Conservation (phyloP, 2,329 filamentous ascomycete species). For the Thielaviopsis euricoi region DNA sequence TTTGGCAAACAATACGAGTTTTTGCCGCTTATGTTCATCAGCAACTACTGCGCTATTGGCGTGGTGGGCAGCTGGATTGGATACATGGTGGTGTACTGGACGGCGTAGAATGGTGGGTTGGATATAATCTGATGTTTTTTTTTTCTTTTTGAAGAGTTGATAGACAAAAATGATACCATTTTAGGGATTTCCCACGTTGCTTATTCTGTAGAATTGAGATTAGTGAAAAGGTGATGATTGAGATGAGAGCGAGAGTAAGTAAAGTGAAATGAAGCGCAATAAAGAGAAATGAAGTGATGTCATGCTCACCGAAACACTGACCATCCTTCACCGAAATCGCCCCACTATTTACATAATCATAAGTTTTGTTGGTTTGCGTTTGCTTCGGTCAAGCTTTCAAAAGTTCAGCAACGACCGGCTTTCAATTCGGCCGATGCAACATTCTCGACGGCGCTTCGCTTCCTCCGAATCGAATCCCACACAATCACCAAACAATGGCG, state of each 20-base stretch:
- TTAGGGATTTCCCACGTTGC: background rate
- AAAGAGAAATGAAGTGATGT: background rate
- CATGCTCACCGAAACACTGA: background rate
- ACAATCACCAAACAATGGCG: slow-evolving; percentile 7
- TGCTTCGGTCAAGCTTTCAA: background rate
- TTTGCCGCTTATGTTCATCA: slow-evolving; percentile 90
- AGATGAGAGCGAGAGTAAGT: no score
- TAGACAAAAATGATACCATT: slow-evolving; percentile 11
- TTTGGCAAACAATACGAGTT: slow-evolving; percentile 80
- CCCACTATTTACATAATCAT: background rate
- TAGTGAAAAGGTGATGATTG: no score
- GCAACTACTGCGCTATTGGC: slow-evolving; percentile 85
- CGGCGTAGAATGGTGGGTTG: slow-evolving; percentile 23
- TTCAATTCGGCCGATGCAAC: background rate
- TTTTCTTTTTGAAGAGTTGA: slow-evolving; percentile 5
- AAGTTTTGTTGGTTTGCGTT: background rate
- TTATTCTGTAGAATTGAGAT: background rate
- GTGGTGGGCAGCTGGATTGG: slow-evolving; percentile 92
- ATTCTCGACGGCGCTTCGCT: background rate
- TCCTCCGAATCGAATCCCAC: background rate
- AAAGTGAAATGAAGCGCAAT: background rate
- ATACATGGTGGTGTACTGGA: slow-evolving; percentile 83
- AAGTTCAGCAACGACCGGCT: background rate
- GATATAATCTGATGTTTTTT: slow-evolving; percentile 1
- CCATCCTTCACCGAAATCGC: background rate